phyloP scores from a whole-genome alignment of 1,139 yeast genomes.

The Debaryomyces subglobosus region DNA sequence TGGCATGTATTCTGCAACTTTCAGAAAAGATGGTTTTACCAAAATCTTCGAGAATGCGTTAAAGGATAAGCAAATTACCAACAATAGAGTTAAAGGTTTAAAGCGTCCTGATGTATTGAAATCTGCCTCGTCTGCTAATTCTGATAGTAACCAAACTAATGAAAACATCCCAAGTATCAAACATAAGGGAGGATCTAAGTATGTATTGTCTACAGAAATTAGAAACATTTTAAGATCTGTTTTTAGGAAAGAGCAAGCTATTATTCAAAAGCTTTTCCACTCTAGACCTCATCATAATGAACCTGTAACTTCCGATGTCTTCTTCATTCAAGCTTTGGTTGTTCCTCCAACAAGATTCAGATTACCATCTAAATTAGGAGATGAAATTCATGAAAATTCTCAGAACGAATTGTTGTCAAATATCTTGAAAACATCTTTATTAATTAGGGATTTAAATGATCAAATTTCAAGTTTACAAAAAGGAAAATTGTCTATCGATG shows the following conservation, averaged over 20 bases:
- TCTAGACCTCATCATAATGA: slow-evolving; percentile 65
- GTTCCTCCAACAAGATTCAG: slow-evolving; percentile 98
- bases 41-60: slow-evolving; percentile 90
- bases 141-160: slow-evolving; percentile 17
- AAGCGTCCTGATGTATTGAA: slow-evolving; percentile 72
- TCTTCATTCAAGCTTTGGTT: slow-evolving; percentile 82
- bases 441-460: slow-evolving; percentile 87
- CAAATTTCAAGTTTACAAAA: slow-evolving; percentile 65
- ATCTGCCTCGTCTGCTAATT: slow-evolving; percentile 15
- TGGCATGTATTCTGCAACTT: slow-evolving; percentile 91
- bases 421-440: slow-evolving; percentile 74
- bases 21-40: slow-evolving; percentile 92
- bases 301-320: slow-evolving; percentile 75
- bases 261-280: slow-evolving; percentile 69
- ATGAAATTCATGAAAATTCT: slow-evolving; percentile 90
- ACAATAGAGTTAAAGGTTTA: slow-evolving; percentile 82
- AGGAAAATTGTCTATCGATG: slow-evolving; percentile 61
- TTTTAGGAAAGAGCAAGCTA: slow-evolving; percentile 68
- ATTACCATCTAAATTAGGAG: slow-evolving; percentile 95
- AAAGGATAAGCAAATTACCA: slow-evolving; percentile 75
- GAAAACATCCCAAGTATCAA: slow-evolving; percentile 45
- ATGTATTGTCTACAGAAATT: slow-evolving; percentile 84
- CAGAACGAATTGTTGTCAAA: slow-evolving; percentile 87
- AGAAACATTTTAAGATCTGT: slow-evolving; percentile 75
- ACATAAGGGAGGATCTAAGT: slow-evolving; percentile 75